Percentiles rank a stretch among this genome's conserved stretches.
phyloP scores from a whole-genome alignment of 768 basidiomycete genomes.

The Lentinula boryana region DNA sequence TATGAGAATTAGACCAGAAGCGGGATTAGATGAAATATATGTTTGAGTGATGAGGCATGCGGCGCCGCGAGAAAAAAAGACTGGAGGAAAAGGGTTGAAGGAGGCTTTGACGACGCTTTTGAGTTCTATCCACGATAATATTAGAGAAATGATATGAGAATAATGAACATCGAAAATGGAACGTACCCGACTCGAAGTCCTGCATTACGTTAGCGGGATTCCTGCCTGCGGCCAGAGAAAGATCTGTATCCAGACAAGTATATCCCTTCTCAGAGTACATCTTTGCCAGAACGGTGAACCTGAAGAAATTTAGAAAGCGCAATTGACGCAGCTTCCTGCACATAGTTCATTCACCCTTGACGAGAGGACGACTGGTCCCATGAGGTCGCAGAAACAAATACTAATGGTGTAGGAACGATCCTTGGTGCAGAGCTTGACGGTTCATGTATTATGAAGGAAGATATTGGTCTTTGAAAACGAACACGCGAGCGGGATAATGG shows the following conservation, averaged over 20 bases:
- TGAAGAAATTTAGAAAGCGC: constrained; percentile 11
- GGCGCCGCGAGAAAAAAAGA: constrained; percentile 44
- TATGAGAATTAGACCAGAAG: constrained; percentile 55
- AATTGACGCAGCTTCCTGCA: background rate
- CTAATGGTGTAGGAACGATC: constrained; percentile 45
- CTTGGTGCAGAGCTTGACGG: constrained; percentile 37
- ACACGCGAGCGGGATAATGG: constrained; percentile 2
- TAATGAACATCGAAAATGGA: background rate
- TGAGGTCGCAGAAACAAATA: constrained; percentile 42
- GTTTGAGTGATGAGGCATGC: constrained; percentile 56
- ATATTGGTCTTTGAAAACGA: constrained; percentile 7
- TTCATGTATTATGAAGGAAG: constrained; percentile 28
- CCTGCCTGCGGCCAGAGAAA: constrained; percentile 21
- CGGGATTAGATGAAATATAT: constrained; percentile 65
- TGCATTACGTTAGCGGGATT: constrained; percentile 28
- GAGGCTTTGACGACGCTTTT: constrained; percentile 34
- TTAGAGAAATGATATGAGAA: background rate
- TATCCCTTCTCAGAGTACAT: constrained; percentile 43
- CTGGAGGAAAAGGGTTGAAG: constrained; percentile 48
- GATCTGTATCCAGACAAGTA: constrained; percentile 39
- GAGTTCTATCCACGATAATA: constrained; percentile 27
- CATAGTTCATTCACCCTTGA: constrained; percentile 24
- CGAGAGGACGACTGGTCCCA: constrained; percentile 34
- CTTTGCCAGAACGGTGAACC: constrained; percentile 28
- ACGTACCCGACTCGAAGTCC: constrained; percentile 33